Evolutionary conservation across 495 filamentous ascomycete species (phyloP), one percentile per base, ranked within the genome.

Genomic region (Xylaria castorea): DNA sequence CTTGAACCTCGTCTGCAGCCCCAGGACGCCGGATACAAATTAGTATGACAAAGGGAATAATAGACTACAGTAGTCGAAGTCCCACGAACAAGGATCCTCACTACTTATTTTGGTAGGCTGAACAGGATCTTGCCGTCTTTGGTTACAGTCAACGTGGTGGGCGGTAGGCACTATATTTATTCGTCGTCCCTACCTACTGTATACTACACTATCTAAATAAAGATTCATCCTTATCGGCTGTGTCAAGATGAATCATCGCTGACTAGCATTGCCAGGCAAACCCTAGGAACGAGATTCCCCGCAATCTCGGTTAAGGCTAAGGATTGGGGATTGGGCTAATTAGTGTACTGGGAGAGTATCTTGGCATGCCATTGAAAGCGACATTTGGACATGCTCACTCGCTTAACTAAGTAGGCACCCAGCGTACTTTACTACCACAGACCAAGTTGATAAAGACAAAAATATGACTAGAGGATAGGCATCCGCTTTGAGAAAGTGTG

Each of bases 201-300:
- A n/a, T n/a, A n/a, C n/a, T n/a, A n/a, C n/a, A n/a, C n/a, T n/a
- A 1, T 22, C 55, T 61, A 61, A 61, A 61, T 61, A 61, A 61
- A 61, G 58, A 61, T 0, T 38, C 57, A 38, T 61, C 34, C 58
- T 61, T 61, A 22, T 61, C 20, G 20, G 32, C 7, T 61, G 34
- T 38, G 7, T 61, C 30, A 38, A 22, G 11, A 34, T n/a, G 34
- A n/a, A 38, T 22, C 30, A n/a, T 61, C 32, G 30, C 58, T 38
- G 4, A 38, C 57, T 20, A 51, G 22, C 5, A 25, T 30, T 55
- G 25, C 11, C 22, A 25, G 53, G 25, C 53, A 9, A 32, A 58
- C 25, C 53, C 22, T 58, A 8, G 34, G 58, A n/a, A 63, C 36
- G 12, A 18, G 4, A 65, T 30, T 46, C 25, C 25, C 62, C 38